A percentile compares a stretch with the other conserved stretches of the same genome.
These are phyloP conservation scores for Syzygium malaccense DNA, from an alignment of 441 rosid species.

Conservation along the genomic window DNA sequence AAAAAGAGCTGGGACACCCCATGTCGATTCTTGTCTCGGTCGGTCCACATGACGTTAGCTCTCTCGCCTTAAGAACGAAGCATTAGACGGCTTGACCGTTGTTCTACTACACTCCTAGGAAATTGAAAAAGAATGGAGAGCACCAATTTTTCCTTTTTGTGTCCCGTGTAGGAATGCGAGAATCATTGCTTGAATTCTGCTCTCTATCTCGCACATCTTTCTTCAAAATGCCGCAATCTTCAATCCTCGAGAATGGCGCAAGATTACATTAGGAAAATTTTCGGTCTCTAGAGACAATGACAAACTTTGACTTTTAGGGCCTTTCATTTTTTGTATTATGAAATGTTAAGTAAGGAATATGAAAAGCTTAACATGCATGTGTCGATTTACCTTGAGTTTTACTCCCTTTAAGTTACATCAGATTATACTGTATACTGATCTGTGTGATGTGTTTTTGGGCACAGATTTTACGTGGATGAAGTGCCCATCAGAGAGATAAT, in stretches of 20 bases:
- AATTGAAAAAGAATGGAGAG: background rate
- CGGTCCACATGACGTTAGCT: background rate
- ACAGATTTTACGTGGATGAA: constrained; percentile 70
- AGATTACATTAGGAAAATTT: background rate
- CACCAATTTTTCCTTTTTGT: background rate
- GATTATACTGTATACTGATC: too few species aligned
- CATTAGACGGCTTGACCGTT: background rate
- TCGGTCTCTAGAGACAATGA: background rate
- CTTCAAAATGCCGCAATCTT: background rate
- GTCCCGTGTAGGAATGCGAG: background rate
- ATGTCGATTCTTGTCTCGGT: background rate
- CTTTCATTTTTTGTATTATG: background rate
- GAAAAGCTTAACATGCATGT: too few species aligned
- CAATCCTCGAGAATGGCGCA: background rate
- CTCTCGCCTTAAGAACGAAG: background rate
- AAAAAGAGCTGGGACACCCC: background rate
- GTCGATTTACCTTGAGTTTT: background rate
- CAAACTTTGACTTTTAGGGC: background rate
- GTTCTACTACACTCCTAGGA: background rate
- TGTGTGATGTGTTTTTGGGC: background rate
- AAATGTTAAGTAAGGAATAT: background rate
- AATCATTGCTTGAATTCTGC: background rate
- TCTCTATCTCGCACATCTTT: background rate
- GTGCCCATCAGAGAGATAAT: constrained; percentile 65
- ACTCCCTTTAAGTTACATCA: background rate